Evolutionary conservation across 2,329 filamentous ascomycete genomes (phyloP).

Genomic region (Ceratocystis lukuohia): DNA sequence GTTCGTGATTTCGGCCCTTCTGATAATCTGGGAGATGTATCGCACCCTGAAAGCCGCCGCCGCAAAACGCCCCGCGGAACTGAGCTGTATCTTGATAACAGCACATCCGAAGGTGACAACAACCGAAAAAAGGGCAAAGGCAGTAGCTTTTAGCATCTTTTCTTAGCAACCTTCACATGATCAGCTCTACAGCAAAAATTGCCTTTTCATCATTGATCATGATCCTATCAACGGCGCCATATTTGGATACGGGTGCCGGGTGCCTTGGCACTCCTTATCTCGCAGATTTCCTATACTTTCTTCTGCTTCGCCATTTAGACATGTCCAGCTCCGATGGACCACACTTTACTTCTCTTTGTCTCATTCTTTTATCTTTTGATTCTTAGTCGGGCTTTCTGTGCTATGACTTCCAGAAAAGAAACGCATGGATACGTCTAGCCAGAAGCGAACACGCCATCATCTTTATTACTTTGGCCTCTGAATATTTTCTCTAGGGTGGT

Average conservation of each 20-base stretch:
- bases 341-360: slow-evolving; percentile 3
- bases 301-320: slow-evolving; percentile 4
- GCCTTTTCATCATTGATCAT: background rate
- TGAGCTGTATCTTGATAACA: slow-evolving; percentile 12
- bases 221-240: background rate
- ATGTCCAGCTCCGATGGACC: background rate
- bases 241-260: background rate
- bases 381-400: background rate
- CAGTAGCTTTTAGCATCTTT: background rate
- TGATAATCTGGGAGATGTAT: slow-evolving; percentile 11
- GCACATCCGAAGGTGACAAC: background rate
- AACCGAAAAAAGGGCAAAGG: slow-evolving; percentile 14
- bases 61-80: slow-evolving; percentile 18
- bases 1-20: background rate
- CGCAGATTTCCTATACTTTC: background rate
- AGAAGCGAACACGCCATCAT: background rate
- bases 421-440: background rate
- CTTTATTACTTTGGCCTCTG: background rate
- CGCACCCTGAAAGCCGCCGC: slow-evolving; percentile 13
- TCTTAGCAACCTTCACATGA: background rate
- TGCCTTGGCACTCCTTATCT: background rate
- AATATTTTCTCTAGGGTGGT: background rate
- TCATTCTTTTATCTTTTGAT: slow-evolving; percentile 1
- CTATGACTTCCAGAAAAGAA: background rate
- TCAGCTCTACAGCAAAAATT: background rate